Evolutionary conservation across 768 basidiomycete genomes (phyloP).

Genomic region (Tephrocybe sp.): DNA sequence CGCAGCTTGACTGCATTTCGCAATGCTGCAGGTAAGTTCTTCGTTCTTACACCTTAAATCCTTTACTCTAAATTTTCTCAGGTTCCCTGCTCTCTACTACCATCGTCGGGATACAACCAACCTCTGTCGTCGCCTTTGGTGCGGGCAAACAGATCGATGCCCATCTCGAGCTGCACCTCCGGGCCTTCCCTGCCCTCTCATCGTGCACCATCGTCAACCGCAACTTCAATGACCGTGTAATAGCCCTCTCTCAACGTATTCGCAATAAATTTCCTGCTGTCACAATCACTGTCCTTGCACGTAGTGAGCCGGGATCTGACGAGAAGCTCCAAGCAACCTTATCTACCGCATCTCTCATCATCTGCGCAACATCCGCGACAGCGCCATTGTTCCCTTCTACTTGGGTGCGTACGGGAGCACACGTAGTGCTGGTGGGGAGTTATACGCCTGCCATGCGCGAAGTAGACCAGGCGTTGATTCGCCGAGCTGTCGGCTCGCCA

Average conservation of each 20-base stretch:
- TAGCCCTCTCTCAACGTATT: constrained; percentile 30
- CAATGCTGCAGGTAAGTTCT: constrained; percentile 69
- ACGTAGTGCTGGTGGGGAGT: constrained; percentile 78
- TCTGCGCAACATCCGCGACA: constrained; percentile 77
- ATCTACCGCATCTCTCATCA: constrained; percentile 51
- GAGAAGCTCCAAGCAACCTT: constrained; percentile 32
- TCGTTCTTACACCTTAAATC: too few species aligned
- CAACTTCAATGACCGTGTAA: constrained; percentile 47
- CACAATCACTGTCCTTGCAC: constrained; percentile 20
- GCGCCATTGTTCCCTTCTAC: constrained; percentile 67
- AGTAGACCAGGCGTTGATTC: constrained; percentile 58
- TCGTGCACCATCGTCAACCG: constrained; percentile 67
- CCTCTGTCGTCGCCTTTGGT: constrained; percentile 61
- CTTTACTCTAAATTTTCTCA: too few species aligned
- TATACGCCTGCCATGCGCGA: constrained; percentile 84
- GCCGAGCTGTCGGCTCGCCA: constrained; percentile 39
- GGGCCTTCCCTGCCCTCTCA: constrained; percentile 52
- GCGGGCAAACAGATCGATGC: constrained; percentile 70
- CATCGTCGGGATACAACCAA: constrained; percentile 47
- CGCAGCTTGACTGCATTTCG: constrained; percentile 74
- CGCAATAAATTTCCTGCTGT: constrained; percentile 25
- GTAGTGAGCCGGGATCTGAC: not conserved
- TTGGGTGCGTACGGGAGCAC: constrained; percentile 62
- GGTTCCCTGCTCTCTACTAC: constrained; percentile 69
- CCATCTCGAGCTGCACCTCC: constrained; percentile 63